phyloP scores from a whole-genome alignment of 257 asterid species.

The Jasminum sambac region DNA sequence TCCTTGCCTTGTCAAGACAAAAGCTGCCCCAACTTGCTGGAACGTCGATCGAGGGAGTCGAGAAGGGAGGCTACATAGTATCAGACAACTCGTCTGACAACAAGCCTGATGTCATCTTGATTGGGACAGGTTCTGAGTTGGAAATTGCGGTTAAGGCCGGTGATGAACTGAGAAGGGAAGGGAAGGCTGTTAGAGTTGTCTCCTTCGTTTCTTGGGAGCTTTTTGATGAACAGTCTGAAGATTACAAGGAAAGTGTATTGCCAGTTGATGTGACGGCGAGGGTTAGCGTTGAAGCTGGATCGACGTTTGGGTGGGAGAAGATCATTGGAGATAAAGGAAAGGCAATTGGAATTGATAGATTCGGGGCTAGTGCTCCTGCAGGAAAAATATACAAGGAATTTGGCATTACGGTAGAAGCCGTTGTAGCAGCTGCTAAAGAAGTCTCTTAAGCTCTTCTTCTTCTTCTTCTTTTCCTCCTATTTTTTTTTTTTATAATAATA shows the following conservation, averaged over 20 bases:
- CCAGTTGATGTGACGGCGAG: conserved; percentile 70
- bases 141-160: conserved; percentile 81
- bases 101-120: conserved; percentile 74
- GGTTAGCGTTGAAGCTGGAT: conserved; percentile 78
- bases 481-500: too few relatives aligned
- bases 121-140: conserved; percentile 82
- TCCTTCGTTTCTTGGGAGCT: conserved; percentile 84
- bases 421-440: conserved; percentile 64
- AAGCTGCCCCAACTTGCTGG: conserved; percentile 75
- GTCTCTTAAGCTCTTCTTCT: conserved; percentile 38
- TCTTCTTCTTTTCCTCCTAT: conserved; percentile 16
- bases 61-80: conserved; percentile 64
- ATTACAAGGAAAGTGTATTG: conserved; percentile 69
- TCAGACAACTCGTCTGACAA: conserved; percentile 68
- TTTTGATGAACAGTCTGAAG: conserved; percentile 62
- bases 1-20: conserved; percentile 77
- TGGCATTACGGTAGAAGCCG: conserved; percentile 72
- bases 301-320: conserved; percentile 75
- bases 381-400: conserved; percentile 71
- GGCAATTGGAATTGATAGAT: conserved; percentile 69
- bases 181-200: conserved; percentile 72
- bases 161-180: conserved; percentile 75
- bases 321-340: conserved; percentile 64
- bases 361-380: conserved; percentile 88
- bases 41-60: conserved; percentile 70